A percentile compares a stretch with the other conserved stretches of the same genome.
Conservation (phyloP, 2,329 filamentous ascomycete genomes). For the Aspergillus luchuensis region DNA sequence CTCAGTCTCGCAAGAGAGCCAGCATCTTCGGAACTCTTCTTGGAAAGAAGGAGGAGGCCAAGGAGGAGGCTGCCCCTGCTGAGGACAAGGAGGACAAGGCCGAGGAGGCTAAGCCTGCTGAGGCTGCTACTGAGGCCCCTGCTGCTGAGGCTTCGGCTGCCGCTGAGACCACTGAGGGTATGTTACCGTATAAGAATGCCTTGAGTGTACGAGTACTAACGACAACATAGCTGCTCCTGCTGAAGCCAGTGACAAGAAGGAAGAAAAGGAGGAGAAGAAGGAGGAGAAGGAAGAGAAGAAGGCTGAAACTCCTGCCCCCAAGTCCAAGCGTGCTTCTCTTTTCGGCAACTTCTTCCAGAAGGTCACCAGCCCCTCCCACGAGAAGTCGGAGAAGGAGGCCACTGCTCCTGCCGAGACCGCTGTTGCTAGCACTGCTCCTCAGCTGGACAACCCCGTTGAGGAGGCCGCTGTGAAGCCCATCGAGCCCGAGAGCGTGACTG, state of each 20-base stretch:
- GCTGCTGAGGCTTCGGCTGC: slow-evolving; percentile 28
- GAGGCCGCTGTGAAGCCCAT: slow-evolving; percentile 41
- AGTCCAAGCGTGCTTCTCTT: slow-evolving; percentile 79
- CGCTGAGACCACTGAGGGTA: slow-evolving; percentile 39
- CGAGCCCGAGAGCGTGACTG: slow-evolving; percentile 47
- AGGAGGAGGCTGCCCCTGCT: slow-evolving; percentile 41
- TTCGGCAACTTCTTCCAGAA: slow-evolving; percentile 80
- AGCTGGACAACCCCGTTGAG: slow-evolving; percentile 50
- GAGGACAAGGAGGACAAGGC: slow-evolving; percentile 45
- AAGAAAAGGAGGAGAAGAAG: slow-evolving; percentile 29
- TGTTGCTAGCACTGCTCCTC: slow-evolving; percentile 52
- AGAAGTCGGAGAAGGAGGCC: slow-evolving; percentile 52
- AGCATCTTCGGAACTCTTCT: slow-evolving; percentile 50
- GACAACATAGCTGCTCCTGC: slow-evolving; percentile 20
- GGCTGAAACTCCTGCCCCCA: slow-evolving; percentile 51
- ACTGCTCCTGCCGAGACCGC: slow-evolving; percentile 51
- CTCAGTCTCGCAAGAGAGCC: slow-evolving; percentile 59
- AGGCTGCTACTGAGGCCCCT: slow-evolving; percentile 9
- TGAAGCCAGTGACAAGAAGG: slow-evolving; percentile 17
- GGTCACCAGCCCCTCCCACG: slow-evolving; percentile 49
- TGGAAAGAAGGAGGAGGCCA: slow-evolving; percentile 62
- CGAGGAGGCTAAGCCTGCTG: slow-evolving; percentile 41
- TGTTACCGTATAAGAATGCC: not conserved
- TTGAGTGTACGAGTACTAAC: not conserved
- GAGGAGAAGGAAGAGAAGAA: slow-evolving; percentile 32